These are phyloP conservation scores for Trypanosoma avium DNA, from an alignment of 208 protist species.

Conservation along the genomic window DNA sequence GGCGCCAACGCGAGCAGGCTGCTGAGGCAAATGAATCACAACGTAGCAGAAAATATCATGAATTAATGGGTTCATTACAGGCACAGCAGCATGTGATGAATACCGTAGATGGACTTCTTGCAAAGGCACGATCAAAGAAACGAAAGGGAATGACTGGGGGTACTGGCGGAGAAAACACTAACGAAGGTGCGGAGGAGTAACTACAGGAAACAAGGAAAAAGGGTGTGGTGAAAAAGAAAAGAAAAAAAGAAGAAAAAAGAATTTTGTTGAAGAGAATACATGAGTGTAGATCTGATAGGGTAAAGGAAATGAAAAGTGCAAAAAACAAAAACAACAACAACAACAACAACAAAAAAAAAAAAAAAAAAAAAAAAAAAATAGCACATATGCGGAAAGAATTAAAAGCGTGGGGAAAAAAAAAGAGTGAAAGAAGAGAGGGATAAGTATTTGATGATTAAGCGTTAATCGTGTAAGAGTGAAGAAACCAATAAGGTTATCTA, in stretches of 20 bases:
- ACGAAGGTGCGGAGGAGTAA: slow-evolving; percentile 1
- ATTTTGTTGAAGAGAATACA: no score
- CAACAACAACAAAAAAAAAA: not conserved
- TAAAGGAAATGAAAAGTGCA: no score
- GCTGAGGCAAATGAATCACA: slow-evolving; percentile 35
- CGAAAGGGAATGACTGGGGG: slow-evolving; percentile 51
- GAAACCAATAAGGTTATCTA: no score
- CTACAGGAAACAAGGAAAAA: not conserved
- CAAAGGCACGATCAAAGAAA: slow-evolving; percentile 63
- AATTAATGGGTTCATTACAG: slow-evolving; percentile 81
- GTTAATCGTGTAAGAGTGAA: not conserved
- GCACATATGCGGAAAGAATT: not conserved
- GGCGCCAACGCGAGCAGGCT: slow-evolving; percentile 67
- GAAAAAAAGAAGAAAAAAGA: slow-evolving; percentile 8
- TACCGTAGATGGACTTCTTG: slow-evolving; percentile 72
- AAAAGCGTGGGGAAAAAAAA: no score
- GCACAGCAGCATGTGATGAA: slow-evolving; percentile 89
- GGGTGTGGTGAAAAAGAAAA: not conserved
- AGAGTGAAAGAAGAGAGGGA: not conserved
- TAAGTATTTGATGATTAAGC: no score
- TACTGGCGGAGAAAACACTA: not conserved
- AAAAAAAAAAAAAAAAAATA: not conserved
- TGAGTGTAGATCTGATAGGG: no score
- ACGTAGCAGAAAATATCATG: slow-evolving; percentile 58
- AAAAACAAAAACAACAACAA: no score